A percentile compares a stretch with the other conserved stretches of the same genome.
phyloP scores from a whole-genome alignment of 2,329 filamentous ascomycete genomes.

The Hypoxylon sp. region DNA sequence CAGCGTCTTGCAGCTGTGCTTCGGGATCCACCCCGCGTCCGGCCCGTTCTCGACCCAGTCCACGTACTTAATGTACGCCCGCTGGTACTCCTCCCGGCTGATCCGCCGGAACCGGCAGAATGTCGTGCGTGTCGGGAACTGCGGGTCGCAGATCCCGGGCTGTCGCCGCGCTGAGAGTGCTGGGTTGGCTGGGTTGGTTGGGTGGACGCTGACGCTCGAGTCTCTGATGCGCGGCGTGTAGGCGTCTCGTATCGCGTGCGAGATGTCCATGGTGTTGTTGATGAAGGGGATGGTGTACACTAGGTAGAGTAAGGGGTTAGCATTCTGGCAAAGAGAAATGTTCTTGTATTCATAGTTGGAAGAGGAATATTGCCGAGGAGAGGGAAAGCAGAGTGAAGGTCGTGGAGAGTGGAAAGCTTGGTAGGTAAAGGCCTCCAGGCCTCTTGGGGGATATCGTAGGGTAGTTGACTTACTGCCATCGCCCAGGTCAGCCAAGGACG shows the following conservation, averaged over 20 bases:
- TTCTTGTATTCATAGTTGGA: too few species aligned
- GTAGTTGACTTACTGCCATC: conserved; percentile 37
- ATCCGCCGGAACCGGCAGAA: conserved; percentile 27
- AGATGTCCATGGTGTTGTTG: conserved; percentile 27
- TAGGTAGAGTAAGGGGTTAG: conserved; percentile 16
- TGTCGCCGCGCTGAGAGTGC: background rate
- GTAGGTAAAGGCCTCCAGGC: too few species aligned
- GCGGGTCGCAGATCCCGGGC: conserved; percentile 24
- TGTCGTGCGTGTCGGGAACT: conserved; percentile 33
- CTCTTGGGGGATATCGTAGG: background rate
- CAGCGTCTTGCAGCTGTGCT: conserved; percentile 30
- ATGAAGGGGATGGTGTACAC: conserved; percentile 37
- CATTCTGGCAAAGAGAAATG: background rate
- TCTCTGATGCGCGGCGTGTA: background rate
- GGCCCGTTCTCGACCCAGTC: conserved; percentile 38
- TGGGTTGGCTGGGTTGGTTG: background rate
- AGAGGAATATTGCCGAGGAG: background rate
- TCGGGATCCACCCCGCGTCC: conserved; percentile 33
- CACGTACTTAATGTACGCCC: conserved; percentile 26
- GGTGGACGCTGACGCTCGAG: too few species aligned
- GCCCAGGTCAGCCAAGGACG: conserved; percentile 13
- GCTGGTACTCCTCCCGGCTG: conserved; percentile 23
- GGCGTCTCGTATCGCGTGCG: conserved; percentile 11
- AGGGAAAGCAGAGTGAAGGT: background rate
- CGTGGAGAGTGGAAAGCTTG: background rate